Percentiles rank a stretch among this genome's conserved stretches.
Evolutionary conservation across 2,329 filamentous ascomycete genomes (phyloP).

Genomic region (Alternaria sp.): DNA sequence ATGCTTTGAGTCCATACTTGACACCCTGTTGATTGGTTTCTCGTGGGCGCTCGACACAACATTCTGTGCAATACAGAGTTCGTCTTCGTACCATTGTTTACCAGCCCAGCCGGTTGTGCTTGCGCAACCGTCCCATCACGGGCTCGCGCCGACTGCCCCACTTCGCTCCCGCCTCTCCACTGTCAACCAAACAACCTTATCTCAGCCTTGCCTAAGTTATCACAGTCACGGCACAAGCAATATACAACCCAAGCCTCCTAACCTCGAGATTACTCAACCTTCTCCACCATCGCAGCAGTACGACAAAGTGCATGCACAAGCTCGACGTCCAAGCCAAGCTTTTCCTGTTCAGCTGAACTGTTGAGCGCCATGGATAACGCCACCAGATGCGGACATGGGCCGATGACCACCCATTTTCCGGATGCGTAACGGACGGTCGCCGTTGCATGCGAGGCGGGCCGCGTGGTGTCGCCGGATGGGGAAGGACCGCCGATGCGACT

Average conservation of each 20-base stretch:
- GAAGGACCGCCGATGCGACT: not conserved
- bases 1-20: not conserved
- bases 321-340: slow-evolving; percentile 1
- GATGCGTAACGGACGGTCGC: not conserved
- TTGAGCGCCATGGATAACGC: slow-evolving; percentile 1
- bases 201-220: not conserved
- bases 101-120: not conserved
- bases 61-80: not conserved
- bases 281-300: not conserved
- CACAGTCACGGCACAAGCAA: not conserved
- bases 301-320: not conserved
- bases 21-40: not conserved
- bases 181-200: not conserved
- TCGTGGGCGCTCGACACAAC: not conserved
- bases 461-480: not conserved
- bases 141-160: not conserved
- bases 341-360: slow-evolving; percentile 4
- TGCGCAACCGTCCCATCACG: not conserved
- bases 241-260: not conserved
- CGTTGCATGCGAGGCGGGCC: not conserved
- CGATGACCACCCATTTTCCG: not conserved
- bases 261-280: not conserved
- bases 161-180: not conserved
- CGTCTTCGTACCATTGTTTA: not conserved
- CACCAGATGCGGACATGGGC: not conserved